Base-by-base conservation (phyloP, 2,329 filamentous ascomycete species). In the Penicillium glabrum region DNA sequence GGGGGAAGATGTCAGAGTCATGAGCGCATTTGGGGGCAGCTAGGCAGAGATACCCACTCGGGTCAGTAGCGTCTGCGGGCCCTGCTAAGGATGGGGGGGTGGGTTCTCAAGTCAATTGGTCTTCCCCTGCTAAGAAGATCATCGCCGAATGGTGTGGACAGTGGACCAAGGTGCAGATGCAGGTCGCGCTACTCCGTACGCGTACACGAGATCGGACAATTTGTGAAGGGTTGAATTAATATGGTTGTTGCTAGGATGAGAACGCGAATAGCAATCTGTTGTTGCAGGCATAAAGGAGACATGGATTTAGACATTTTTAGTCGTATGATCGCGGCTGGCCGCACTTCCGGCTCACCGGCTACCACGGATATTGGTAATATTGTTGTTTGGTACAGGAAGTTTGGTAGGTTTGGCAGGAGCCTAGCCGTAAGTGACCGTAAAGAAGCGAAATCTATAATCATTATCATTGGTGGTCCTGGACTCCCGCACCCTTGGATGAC, bases 281-380 rank as follows among this genome's bases (percentile, higher is more conserved):
- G 48, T 39, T 39, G n/a, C 35, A 26, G 33, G 41, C 46, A 41
- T 50, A 41, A 50, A 50, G 47, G 47, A 53, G 50, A 26, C 27
- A 19, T 35, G 14, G 46, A 24, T 53, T 53, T 53, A 46, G 27
- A 45, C 51, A 21, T 50, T 31, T 43, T 21, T 19, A 14, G 51
- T 58, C 51, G 56, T 57, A 57, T 57, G 54, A 57, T 57, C 50
- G 37, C 54, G 54, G 54, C 54, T 53, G 35, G 35, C 49, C 39
- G 54, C 54, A 48, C 49, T 57, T 57, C 54, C 54, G 54, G 49
- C 39, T 35, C 16, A 29, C 44, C 50, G 50, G 50, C 39, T 35
- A 19, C n/a, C 50, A 44, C 50, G 50, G 50, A 52, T 14, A 31
- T 6, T 19, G 8, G 54, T 53, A 53, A 37, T 16, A 6, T 27